Base-by-base conservation (phyloP, 371 early-diverging fungal genomes). In the Massospora cicadina region DNA sequence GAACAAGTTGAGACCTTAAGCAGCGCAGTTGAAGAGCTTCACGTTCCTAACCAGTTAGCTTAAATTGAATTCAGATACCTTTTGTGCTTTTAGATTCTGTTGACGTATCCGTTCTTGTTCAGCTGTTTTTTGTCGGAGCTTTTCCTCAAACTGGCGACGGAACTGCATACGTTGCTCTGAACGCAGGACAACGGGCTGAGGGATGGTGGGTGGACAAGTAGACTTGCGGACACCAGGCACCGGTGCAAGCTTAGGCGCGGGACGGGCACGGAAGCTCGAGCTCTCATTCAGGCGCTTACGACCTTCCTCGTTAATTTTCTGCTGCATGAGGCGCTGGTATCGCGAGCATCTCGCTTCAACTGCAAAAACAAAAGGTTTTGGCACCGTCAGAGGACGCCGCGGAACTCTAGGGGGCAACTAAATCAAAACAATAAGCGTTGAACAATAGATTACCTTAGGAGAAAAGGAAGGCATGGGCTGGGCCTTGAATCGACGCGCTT, bases 401-500 rank as follows among this genome's bases (percentile, higher is more conserved):
- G 43, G 43, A 17, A 43, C 43, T 43, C 17, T 43, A 17, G 43
- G 43, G 5, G 17, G 17, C 5, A 17, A 5, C 43, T 43, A 43
- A 43, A 17, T 10, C 10, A 10, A 17, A 43, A 10, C 17, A 43
- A 17, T 43, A 10, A 17, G 5, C 43, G 17, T 17, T 43, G 17
- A 17, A 43, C 17, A n/a, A n/a, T 43, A 43, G 10, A 17, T 43
- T 43, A 43, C 43, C 17, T 43, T 43, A 17, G 43, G 43, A 43
- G 43, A 43, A 82, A 68, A 33, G 10, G 59, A 17, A 12, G 32
- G 58, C 28, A 27, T 60, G 30, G 33, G 33, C 24, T 10, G 10
- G 28, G 57, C 57, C 57, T 57, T 57, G 57, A 57, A 57, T 10
- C 57, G 12, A 10, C 57, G 57, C 10, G 23, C 28, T 10, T 26